phyloP scores from a whole-genome alignment of 2,329 filamentous ascomycete genomes.

The Beauveria sp. region DNA sequence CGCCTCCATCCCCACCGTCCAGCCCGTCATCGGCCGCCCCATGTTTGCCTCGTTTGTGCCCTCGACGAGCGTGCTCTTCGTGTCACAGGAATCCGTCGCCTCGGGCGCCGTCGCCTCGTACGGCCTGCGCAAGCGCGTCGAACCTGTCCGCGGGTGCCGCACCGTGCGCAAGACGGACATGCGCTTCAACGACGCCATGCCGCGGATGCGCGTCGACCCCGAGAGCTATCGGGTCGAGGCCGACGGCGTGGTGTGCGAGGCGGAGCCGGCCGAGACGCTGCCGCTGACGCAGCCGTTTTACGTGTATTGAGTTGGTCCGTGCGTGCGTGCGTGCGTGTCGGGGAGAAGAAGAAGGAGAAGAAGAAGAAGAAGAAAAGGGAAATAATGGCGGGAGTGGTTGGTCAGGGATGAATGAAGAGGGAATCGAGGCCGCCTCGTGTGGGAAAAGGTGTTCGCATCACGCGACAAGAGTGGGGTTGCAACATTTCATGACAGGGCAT shows the following conservation, averaged over 20 bases:
- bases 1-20: constrained; percentile 68
- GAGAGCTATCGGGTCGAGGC: constrained; percentile 86
- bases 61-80: constrained; percentile 72
- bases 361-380: no score
- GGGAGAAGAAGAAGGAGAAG: no score
- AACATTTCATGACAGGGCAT: neutral
- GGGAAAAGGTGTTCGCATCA: neutral
- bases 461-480: neutral
- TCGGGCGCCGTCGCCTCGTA: constrained; percentile 64
- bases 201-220: constrained; percentile 84
- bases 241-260: constrained; percentile 65
- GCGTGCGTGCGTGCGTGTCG: neutral
- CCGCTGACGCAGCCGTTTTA: constrained; percentile 73
- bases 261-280: constrained; percentile 62
- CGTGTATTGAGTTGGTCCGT: constrained; percentile 51
- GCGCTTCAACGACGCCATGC: constrained; percentile 79
- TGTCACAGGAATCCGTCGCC: constrained; percentile 64
- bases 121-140: constrained; percentile 68
- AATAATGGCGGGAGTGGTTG: no score
- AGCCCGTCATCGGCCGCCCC: constrained; percentile 75
- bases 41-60: constrained; percentile 80
- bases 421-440: no score
- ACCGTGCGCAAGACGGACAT: constrained; percentile 76
- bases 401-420: no score
- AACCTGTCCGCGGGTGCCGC: constrained; percentile 71